Evolutionary conservation across 768 basidiomycete genomes (phyloP).

Genomic region (Suillus variegatus): DNA sequence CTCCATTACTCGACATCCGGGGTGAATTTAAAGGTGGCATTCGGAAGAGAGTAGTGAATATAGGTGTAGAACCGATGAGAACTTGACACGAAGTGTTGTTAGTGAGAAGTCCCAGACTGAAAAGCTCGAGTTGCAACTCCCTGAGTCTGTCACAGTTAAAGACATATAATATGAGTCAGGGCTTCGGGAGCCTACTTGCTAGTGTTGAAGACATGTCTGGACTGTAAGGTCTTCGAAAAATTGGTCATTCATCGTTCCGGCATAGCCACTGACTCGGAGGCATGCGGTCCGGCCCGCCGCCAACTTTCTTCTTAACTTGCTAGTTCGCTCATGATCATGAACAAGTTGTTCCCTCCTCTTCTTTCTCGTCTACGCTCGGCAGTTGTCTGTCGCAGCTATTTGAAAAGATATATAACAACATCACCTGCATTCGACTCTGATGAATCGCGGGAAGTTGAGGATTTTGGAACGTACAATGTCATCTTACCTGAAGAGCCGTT

Average conservation of each 20-base stretch:
- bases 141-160: background rate
- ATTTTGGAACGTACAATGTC: conserved; percentile 57
- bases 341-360: background rate
- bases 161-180: background rate
- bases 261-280: no score
- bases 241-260: no score
- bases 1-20: background rate
- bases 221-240: background rate
- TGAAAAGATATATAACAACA: background rate
- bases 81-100: background rate
- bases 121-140: background rate
- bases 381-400: background rate
- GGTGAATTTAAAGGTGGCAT: background rate
- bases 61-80: background rate
- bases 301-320: background rate
- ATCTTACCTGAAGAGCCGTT: conserved; percentile 69
- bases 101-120: background rate
- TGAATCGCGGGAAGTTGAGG: conserved; percentile 14
- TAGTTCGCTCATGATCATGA: background rate
- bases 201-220: background rate
- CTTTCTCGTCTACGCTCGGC: conserved; percentile 3
- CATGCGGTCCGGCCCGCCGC: background rate
- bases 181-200: background rate
- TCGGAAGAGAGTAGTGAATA: background rate
- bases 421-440: conserved; percentile 1